A percentile compares a stretch with the other conserved stretches of the same genome.
phyloP scores from a whole-genome alignment of 2,329 filamentous ascomycete species.

The Aspergillus quadrilineatus region DNA sequence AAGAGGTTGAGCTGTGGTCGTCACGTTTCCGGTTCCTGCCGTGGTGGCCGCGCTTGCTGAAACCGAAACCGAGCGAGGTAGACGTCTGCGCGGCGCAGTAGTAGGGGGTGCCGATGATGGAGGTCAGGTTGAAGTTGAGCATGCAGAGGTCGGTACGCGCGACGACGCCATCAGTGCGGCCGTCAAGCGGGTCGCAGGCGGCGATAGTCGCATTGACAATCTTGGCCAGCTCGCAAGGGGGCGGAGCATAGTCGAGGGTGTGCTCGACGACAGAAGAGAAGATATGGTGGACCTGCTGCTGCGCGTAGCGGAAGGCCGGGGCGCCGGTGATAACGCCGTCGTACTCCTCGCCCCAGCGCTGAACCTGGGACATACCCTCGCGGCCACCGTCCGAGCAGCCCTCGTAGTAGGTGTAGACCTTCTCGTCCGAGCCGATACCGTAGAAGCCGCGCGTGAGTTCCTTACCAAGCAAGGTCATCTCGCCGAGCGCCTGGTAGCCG shows the following conservation, averaged over 20 bases:
- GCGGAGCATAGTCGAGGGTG: conserved; percentile 44
- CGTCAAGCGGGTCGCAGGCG: conserved; percentile 57
- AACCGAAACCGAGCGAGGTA: conserved; percentile 30
- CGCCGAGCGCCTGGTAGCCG: conserved; percentile 51
- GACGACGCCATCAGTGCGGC: conserved; percentile 55
- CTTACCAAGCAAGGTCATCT: conserved; percentile 52
- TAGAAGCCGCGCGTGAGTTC: conserved; percentile 46
- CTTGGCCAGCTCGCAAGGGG: conserved; percentile 35
- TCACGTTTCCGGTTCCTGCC: conserved; percentile 14
- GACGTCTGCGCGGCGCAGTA: conserved; percentile 39
- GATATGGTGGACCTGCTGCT: conserved; percentile 47
- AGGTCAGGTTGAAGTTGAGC: conserved; percentile 47
- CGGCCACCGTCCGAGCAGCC: conserved; percentile 57
- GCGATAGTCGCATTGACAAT: conserved; percentile 54
- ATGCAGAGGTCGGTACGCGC: conserved; percentile 51
- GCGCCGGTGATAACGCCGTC: conserved; percentile 50
- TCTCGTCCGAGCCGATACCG: conserved; percentile 24
- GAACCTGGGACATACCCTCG: conserved; percentile 54
- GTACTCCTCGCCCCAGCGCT: conserved; percentile 50
- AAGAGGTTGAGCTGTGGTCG: conserved; percentile 25
- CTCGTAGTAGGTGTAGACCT: conserved; percentile 50
- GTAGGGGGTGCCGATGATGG: conserved; percentile 50
- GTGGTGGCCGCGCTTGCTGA: conserved; percentile 24
- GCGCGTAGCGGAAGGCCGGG: conserved; percentile 47
- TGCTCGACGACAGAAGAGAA: conserved; percentile 41